These are phyloP conservation scores for Saccharomyces hybrid DNA, from an alignment of 1,139 yeast species.

Conservation along the genomic window DNA sequence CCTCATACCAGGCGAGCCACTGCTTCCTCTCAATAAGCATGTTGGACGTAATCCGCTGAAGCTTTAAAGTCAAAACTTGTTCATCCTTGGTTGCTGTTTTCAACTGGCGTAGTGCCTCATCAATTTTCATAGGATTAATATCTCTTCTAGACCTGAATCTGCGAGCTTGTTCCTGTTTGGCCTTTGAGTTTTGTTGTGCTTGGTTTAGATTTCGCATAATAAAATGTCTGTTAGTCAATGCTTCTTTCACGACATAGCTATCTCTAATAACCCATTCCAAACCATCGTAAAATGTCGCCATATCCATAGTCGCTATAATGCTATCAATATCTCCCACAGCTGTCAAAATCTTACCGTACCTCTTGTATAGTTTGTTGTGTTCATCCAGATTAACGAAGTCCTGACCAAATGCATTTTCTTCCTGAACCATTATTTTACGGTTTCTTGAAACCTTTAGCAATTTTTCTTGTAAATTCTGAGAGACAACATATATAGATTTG, in stretches of 20 bases:
- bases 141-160: constrained; percentile 67
- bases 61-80: constrained; percentile 63
- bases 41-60: constrained; percentile 76
- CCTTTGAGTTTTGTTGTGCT: constrained; percentile 67
- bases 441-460: constrained; percentile 49
- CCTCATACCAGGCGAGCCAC: constrained; percentile 44
- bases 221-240: constrained; percentile 83
- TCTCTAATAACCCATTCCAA: constrained; percentile 58
- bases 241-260: constrained; percentile 82
- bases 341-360: constrained; percentile 59
- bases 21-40: constrained; percentile 68
- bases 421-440: constrained; percentile 50
- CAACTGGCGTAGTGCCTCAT: constrained; percentile 74
- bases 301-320: constrained; percentile 63
- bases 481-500: constrained; percentile 60
- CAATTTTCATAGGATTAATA: constrained; percentile 80
- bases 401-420: constrained; percentile 58
- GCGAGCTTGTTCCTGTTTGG: constrained; percentile 66
- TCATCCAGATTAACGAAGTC: constrained; percentile 44
- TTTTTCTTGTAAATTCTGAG: constrained; percentile 50
- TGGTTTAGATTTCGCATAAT: constrained; percentile 79
- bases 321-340: constrained; percentile 72
- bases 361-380: constrained; percentile 64
- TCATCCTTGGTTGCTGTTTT: constrained; percentile 78
- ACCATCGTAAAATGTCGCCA: constrained; percentile 75